Percentiles rank a stretch among this genome's conserved stretches.
Conservation (phyloP, 495 filamentous ascomycete genomes). For the Penicillium atrosanguineum region DNA sequence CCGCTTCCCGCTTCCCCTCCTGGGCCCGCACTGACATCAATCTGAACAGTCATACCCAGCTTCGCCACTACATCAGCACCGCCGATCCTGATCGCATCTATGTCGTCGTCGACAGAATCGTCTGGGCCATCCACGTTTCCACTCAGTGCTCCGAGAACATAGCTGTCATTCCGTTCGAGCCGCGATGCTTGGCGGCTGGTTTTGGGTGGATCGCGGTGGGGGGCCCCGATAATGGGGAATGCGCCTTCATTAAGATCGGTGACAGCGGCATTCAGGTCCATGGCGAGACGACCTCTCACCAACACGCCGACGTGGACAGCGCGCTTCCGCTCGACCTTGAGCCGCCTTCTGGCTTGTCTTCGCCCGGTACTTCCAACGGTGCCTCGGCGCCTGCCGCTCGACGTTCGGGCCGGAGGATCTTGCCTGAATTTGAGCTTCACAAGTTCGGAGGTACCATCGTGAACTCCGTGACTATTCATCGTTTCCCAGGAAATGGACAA, state of each 20-base stretch:
- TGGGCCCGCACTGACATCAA: conserved; percentile 8
- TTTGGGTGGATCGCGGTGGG: conserved; percentile 89
- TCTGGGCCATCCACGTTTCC: conserved; percentile 70
- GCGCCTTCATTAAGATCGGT: conserved; percentile 69
- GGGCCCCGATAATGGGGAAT: conserved; percentile 76
- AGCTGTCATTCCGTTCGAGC: conserved; percentile 74
- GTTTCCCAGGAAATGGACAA: conserved; percentile 48
- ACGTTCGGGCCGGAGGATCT: conserved; percentile 26
- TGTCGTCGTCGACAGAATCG: conserved; percentile 70
- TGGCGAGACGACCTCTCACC: conserved; percentile 30
- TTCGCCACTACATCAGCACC: conserved; percentile 85
- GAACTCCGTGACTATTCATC: conserved; percentile 70
- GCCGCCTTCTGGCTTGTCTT: conserved; percentile 28
- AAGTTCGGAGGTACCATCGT: conserved; percentile 60
- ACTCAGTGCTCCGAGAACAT: conserved; percentile 73
- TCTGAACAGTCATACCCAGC: conserved; percentile 75
- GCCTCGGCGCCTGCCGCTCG: conserved; percentile 24
- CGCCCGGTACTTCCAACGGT: conserved; percentile 21
- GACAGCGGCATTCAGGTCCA: conserved; percentile 32
- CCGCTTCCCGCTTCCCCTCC: conserved; percentile 4
- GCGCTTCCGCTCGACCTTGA: conserved; percentile 58
- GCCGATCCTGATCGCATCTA: conserved; percentile 74
- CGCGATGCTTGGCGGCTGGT: conserved; percentile 77
- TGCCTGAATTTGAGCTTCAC: conserved; percentile 51
- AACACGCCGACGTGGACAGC: conserved; percentile 56